phyloP scores from a whole-genome alignment of 2,329 filamentous ascomycete genomes.

The Pseudogymnoascus sp. region DNA sequence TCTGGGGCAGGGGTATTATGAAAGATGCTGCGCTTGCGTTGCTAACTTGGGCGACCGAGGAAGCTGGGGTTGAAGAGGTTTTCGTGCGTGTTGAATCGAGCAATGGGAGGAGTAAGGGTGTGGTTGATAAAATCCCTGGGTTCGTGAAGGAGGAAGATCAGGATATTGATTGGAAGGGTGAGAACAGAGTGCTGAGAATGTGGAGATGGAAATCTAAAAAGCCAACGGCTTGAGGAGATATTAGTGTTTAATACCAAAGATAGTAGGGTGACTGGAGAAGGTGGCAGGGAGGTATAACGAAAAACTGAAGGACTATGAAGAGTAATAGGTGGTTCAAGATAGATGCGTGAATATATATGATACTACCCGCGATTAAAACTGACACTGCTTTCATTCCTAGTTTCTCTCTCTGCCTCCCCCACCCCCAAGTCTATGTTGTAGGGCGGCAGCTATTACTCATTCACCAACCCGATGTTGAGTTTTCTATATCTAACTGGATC shows the following conservation, averaged over 20 bases:
- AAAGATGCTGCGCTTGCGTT: not conserved
- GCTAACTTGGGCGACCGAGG: not conserved
- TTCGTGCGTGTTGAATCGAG: constrained; percentile 5
- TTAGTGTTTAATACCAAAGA: not conserved
- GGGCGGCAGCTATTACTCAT: not conserved
- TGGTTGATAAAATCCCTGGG: not conserved
- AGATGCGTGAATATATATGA: not conserved
- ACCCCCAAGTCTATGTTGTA: not conserved
- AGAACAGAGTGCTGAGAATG: not conserved
- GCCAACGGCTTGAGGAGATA: not conserved
- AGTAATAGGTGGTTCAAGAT: not conserved
- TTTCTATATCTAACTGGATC: not conserved
- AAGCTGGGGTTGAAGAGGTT: not conserved
- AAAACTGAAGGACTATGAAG: not conserved
- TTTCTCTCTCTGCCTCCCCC: not conserved
- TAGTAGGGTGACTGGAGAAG: not conserved
- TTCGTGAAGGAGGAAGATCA: not conserved
- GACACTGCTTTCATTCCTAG: not conserved
- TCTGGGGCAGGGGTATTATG: constrained; percentile 6
- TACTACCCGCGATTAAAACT: not conserved
- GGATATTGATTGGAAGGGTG: constrained; percentile 1
- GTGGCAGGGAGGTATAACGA: not conserved
- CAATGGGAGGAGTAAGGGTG: constrained; percentile 3
- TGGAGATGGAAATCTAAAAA: constrained; percentile 3
- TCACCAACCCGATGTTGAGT: not conserved